A percentile compares a stretch with the other conserved stretches of the same genome.
Conservation (phyloP, 306 rosid species). For the Hylodesmum podocarpum region DNA sequence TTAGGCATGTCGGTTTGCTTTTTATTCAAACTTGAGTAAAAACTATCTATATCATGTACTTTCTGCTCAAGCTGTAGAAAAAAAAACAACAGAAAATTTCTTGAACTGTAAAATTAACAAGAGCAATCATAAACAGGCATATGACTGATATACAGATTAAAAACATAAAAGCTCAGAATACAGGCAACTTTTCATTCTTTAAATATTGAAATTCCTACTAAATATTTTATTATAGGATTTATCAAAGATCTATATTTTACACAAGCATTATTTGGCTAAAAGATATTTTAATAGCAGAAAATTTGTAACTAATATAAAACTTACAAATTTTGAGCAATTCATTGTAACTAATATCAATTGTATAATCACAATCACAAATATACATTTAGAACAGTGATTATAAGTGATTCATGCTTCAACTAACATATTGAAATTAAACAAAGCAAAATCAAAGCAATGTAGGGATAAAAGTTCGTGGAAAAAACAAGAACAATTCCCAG, state of each 20-base stretch:
- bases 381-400: not conserved
- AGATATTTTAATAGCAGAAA: not conserved
- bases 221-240: not conserved
- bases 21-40: constrained; percentile 42
- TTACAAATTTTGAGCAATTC: not conserved
- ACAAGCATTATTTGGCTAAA: not conserved
- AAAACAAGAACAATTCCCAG: not conserved
- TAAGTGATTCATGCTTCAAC: not conserved
- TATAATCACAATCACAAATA: not conserved
- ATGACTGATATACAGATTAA: not conserved
- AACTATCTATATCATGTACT: constrained; percentile 59
- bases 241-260: not conserved
- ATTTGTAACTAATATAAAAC: not conserved
- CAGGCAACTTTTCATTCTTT: not conserved
- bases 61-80: constrained; percentile 69
- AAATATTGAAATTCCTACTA: not conserved
- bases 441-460: not conserved
- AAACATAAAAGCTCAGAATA: not conserved
- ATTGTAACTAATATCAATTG: not conserved
- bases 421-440: not conserved
- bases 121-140: constrained; percentile 10
- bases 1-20: constrained; percentile 52
- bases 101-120: constrained; percentile 10
- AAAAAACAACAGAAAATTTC: constrained; percentile 16
- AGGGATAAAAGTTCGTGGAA: not conserved